A percentile compares a stretch with the other conserved stretches of the same genome.
These are phyloP conservation scores for Botryotinia narcissicola DNA, from an alignment of 2,329 filamentous ascomycete genomes.

Conservation along the genomic window DNA sequence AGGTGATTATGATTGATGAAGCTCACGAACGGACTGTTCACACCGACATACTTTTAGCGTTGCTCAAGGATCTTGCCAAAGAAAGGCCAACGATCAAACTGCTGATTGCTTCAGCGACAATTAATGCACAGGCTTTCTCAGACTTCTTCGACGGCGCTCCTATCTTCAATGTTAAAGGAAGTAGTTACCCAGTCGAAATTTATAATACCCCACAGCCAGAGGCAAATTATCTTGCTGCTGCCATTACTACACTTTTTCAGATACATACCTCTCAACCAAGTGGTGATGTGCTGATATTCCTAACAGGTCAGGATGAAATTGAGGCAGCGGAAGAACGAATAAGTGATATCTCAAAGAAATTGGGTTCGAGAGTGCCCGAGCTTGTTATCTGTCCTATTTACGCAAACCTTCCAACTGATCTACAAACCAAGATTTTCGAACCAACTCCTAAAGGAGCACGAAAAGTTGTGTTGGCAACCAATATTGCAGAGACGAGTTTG, in stretches of 20 bases:
- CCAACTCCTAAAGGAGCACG: conserved; percentile 80
- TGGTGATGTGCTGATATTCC: conserved; percentile 90
- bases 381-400: conserved; percentile 93
- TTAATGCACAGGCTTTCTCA: conserved; percentile 90
- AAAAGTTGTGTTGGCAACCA: conserved; percentile 92
- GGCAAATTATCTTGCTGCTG: conserved; percentile 88
- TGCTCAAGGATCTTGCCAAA: conserved; percentile 84
- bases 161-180: conserved; percentile 91
- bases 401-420: conserved; percentile 83
- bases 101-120: conserved; percentile 89
- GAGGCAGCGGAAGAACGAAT: conserved; percentile 82
- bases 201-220: conserved; percentile 89
- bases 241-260: conserved; percentile 91
- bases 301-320: conserved; percentile 96
- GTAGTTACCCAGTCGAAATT: conserved; percentile 85
- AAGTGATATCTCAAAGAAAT: conserved; percentile 79
- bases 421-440: conserved; percentile 93
- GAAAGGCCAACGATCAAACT: conserved; percentile 84
- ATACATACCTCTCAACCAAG: conserved; percentile 83
- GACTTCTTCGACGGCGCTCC: conserved; percentile 89
- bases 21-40: conserved; percentile 91
- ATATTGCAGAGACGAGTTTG: conserved; percentile 93
- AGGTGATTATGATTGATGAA: conserved; percentile 93
- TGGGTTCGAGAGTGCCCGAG: conserved; percentile 81
- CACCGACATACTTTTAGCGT: conserved; percentile 83